A percentile compares a stretch with the other conserved stretches of the same genome.
phyloP scores from a whole-genome alignment of 345 rosid genomes.

The Ailanthus altissimus region DNA sequence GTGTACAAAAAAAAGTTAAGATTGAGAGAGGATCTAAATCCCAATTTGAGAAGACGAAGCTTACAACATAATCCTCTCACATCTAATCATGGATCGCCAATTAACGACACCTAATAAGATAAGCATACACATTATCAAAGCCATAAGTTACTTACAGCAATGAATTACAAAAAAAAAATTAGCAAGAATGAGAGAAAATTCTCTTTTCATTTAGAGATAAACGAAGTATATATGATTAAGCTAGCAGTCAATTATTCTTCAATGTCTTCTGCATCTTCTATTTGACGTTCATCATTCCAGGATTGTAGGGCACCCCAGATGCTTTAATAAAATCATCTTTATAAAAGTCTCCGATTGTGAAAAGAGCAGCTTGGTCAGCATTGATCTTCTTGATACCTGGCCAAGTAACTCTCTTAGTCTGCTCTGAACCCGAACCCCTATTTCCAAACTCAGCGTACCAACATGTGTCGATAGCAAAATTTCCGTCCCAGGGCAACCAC shows the following conservation, averaged over 20 bases:
- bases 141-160: no score
- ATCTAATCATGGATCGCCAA: no score
- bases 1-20: no score
- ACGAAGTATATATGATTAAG: no score
- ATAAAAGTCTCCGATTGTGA: constrained; percentile 39
- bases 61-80: no score
- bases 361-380: constrained; percentile 26
- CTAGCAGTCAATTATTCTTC: neutral
- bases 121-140: no score
- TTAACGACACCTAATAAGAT: no score
- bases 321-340: constrained; percentile 52
- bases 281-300: neutral
- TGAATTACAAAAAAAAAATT: no score
- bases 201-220: no score
- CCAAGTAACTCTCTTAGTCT: constrained; percentile 54
- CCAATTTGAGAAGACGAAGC: no score
- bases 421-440: constrained; percentile 59
- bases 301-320: constrained; percentile 36
- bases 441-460: constrained; percentile 61
- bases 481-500: constrained; percentile 54
- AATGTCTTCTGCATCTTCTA: neutral
- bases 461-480: constrained; percentile 49
- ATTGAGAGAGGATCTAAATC: no score
- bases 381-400: constrained; percentile 44
- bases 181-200: no score